These are phyloP conservation scores for Lipomyces mesembrius DNA, from an alignment of 805 yeast genomes.

Conservation along the genomic window DNA sequence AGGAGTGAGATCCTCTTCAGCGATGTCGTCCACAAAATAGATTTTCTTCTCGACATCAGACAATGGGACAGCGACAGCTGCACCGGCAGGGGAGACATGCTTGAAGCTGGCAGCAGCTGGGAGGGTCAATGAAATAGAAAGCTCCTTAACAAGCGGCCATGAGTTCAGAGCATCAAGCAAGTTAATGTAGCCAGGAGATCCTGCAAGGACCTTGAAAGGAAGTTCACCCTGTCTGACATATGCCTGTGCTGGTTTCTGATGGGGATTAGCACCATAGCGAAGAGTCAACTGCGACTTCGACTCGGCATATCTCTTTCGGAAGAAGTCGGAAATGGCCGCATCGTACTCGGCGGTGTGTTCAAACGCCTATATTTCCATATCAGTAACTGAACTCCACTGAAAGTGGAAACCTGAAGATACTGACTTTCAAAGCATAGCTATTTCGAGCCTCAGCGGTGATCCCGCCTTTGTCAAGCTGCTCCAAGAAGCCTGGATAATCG, in stretches of 20 bases:
- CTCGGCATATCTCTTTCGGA: conserved; percentile 96
- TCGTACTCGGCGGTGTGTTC: conserved; percentile 99
- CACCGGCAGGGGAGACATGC: conserved; percentile 99
- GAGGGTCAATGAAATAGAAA: conserved; percentile 87
- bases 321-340: conserved; percentile 92
- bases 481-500: conserved; percentile 85
- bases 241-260: conserved; percentile 99
- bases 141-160: conserved; percentile 98
- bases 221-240: conserved; percentile 82
- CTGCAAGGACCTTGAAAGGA: conserved; percentile 91
- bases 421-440: conserved; percentile 66
- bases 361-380: conserved; percentile 78
- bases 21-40: conserved; percentile 89
- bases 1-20: conserved; percentile 85
- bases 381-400: not conserved
- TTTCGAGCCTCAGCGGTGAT: conserved; percentile 76
- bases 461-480: conserved; percentile 74
- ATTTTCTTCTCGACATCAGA: conserved; percentile 89
- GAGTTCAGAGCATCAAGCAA: conserved; percentile 95
- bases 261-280: conserved; percentile 99
- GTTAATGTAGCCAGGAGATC: conserved; percentile 98
- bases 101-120: conserved; percentile 99
- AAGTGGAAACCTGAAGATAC: not conserved
- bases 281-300: conserved; percentile 86
- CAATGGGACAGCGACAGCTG: conserved; percentile 94